phyloP scores from a whole-genome alignment of 768 basidiomycete species.

The Podaxis sp. region DNA sequence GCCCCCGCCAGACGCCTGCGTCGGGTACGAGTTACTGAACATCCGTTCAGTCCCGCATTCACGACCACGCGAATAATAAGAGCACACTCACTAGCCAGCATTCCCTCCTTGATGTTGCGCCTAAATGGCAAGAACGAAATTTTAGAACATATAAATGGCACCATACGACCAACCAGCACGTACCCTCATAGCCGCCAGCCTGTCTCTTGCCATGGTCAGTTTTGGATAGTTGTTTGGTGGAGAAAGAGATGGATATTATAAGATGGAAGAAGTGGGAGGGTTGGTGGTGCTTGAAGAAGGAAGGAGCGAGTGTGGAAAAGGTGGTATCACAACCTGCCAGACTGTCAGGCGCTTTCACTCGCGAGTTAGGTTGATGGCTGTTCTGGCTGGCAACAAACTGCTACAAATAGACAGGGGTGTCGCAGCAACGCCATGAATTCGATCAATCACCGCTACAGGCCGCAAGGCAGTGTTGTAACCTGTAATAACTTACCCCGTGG shows the following conservation, averaged over 20 bases:
- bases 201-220: constrained; percentile 75
- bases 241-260: constrained; percentile 3
- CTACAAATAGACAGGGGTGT: constrained; percentile 12
- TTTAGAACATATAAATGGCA: constrained; percentile 13
- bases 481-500: neutral
- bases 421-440: neutral
- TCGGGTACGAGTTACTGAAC: constrained; percentile 60
- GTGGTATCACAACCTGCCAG: constrained; percentile 1
- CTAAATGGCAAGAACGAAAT: constrained; percentile 33
- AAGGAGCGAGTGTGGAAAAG: constrained; percentile 2
- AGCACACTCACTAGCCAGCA: constrained; percentile 44
- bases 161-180: constrained; percentile 24
- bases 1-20: constrained; percentile 56
- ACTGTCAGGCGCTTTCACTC: neutral
- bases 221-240: neutral
- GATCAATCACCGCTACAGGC: neutral
- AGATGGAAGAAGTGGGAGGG: neutral
- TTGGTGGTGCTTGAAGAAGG: neutral
- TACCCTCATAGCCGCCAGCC: constrained; percentile 86
- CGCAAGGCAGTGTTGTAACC: constrained; percentile 2
- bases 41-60: constrained; percentile 3
- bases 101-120: constrained; percentile 69
- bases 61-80: neutral
- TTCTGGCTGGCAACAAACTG: constrained; percentile 17
- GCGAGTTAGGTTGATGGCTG: constrained; percentile 11